Base-by-base conservation (phyloP, 2,329 filamentous ascomycete genomes). In the Apiospora phragmitis region DNA sequence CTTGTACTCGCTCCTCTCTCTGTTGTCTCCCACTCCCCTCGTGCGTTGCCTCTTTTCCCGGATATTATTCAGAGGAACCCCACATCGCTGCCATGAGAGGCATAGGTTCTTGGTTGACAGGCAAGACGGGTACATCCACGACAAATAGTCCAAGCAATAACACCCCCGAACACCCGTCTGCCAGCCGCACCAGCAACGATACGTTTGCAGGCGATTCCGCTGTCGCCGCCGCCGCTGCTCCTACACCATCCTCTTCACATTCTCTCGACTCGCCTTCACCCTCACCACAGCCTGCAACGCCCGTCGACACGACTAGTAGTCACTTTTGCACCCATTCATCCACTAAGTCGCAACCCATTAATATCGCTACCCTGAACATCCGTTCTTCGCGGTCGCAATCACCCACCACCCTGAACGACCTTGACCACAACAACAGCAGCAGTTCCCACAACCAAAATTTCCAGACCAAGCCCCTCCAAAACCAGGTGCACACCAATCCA, bases 261-360 rank as follows among this genome's bases (percentile, higher is more conserved):
- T 81, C 80, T 74, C 75, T 81, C 78, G 78, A 78, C 70, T 77
- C 78, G 71, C 78, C 76, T 67, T 79, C 78, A 49, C 78, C 83
- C 69, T 83, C 83, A 72, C 83, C 84, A 71, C 83, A 85, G 75
- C 84, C 84, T 70, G 79, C 80, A 70, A 86, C 84, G 47, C 84
- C 84, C 73, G 79, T 78, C 75, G 81, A 81, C 73, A 76, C 79
- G 71, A 75, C 75, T 69, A 73, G 74, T 74, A 72, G 74, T 69
- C 65, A 75, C 70, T 72, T 74, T 76, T 73, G 73, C 76, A 74
- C 73, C 77, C 75, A 76, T 72, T 76, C 73, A 69, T 70, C 74
- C 69, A 74, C 79, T 55, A 77, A 83, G 71, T 78, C 81, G 74
- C 82, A 83, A 71, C 79, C 81, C 74, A 82, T 82, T 71, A 76